These are phyloP conservation scores for Xylogone sp. DNA, from an alignment of 2,329 filamentous ascomycete species.

Conservation along the genomic window DNA sequence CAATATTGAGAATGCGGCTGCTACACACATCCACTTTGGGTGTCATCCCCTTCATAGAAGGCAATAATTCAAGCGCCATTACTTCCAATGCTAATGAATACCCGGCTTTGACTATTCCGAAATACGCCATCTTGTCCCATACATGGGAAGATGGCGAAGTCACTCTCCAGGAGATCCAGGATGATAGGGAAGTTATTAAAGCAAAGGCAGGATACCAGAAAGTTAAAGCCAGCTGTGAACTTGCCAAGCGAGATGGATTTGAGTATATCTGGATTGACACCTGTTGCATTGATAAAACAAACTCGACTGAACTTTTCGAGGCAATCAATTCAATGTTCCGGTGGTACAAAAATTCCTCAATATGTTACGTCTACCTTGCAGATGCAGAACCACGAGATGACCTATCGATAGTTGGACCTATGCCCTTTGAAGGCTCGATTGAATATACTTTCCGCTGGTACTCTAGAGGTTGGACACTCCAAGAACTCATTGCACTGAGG, in stretches of 20 bases:
- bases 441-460: slow-evolving; percentile 8
- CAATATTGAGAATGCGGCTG: too few relatives aligned
- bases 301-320: slow-evolving; percentile 5
- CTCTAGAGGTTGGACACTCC: slow-evolving; percentile 5
- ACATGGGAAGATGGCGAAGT: slow-evolving; percentile 7
- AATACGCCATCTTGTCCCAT: slow-evolving; percentile 9
- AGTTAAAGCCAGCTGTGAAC: slow-evolving; percentile 4
- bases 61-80: background rate
- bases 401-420: background rate
- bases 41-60: background rate
- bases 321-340: slow-evolving; percentile 10
- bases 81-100: background rate
- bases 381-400: background rate
- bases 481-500: slow-evolving; percentile 5
- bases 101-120: slow-evolving; percentile 4
- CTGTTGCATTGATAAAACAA: slow-evolving; percentile 10
- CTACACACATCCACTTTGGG: too few relatives aligned
- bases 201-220: background rate
- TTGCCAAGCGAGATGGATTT: slow-evolving; percentile 3
- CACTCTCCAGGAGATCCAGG: slow-evolving; percentile 1
- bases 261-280: slow-evolving; percentile 10
- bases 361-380: slow-evolving; percentile 6
- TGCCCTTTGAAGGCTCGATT: too few relatives aligned
- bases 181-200: background rate
- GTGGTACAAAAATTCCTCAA: slow-evolving; percentile 5